These are phyloP conservation scores for Cyathus striatus DNA, from an alignment of 768 basidiomycete species.

Conservation along the genomic window DNA sequence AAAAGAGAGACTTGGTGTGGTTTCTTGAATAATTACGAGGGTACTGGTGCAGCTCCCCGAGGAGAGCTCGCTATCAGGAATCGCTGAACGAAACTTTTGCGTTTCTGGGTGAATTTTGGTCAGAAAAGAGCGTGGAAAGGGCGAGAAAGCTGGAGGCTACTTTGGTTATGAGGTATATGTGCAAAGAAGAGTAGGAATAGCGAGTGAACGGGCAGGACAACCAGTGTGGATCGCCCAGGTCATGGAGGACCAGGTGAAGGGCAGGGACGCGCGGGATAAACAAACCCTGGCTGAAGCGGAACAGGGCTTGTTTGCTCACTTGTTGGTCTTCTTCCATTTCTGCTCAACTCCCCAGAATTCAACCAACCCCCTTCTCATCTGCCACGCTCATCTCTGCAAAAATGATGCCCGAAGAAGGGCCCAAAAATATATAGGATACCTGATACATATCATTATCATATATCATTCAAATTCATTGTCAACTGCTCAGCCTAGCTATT, in stretches of 20 bases:
- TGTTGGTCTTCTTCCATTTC: background rate
- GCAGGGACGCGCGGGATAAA: conserved; percentile 5
- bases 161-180: background rate
- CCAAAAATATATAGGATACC: too few relatives aligned
- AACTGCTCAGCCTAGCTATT: too few relatives aligned
- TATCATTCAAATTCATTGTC: too few relatives aligned
- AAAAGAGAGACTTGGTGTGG: background rate
- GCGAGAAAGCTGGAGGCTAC: background rate
- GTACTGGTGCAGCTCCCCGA: conserved; percentile 1
- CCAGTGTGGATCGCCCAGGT: conserved; percentile 5
- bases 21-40: conserved; percentile 1
- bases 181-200: conserved; percentile 3
- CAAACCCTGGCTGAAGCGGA: conserved; percentile 9
- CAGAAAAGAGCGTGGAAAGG: background rate
- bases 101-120: background rate
- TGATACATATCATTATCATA: too few relatives aligned
- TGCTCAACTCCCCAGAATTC: background rate
- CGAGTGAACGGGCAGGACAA: too few relatives aligned
- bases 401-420: too few relatives aligned
- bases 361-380: background rate
- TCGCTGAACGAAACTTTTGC: background rate
- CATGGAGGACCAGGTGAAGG: conserved; percentile 10
- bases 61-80: too few relatives aligned
- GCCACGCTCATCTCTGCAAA: background rate
- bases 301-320: background rate